Evolutionary conservation across 257 asterid species (phyloP).

Genomic region (Ehretia macrophylla): DNA sequence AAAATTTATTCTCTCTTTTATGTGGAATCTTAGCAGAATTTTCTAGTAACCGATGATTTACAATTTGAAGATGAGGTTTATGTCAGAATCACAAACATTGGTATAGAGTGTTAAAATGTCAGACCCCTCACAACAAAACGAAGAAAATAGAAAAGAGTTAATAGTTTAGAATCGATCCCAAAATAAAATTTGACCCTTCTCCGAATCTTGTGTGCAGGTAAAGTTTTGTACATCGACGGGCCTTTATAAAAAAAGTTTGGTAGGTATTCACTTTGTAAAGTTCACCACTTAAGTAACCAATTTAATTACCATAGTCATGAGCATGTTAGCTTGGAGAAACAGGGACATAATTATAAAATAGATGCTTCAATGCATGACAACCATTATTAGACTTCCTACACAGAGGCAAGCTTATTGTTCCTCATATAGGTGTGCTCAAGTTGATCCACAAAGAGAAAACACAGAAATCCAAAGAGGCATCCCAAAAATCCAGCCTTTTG

Average conservation of each 20-base stretch:
- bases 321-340: constrained; percentile 36
- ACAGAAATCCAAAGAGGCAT: neutral
- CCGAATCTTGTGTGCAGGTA: too few relatives aligned
- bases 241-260: neutral
- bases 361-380: constrained; percentile 62
- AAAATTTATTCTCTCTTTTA: neutral
- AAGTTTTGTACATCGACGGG: too few relatives aligned
- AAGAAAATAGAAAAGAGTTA: neutral
- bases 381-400: constrained; percentile 60
- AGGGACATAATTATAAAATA: constrained; percentile 71
- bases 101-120: neutral
- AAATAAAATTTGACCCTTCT: neutral
- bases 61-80: constrained; percentile 22
- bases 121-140: neutral
- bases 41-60: constrained; percentile 32
- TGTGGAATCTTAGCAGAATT: constrained; percentile 6
- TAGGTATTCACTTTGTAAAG: neutral
- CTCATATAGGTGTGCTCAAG: constrained; percentile 54
- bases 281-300: constrained; percentile 8
- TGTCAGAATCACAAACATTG: neutral
- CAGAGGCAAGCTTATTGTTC: constrained; percentile 30
- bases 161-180: neutral
- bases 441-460: constrained; percentile 26
- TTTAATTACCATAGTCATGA: constrained; percentile 10
- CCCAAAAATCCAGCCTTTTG: too few relatives aligned